Percentiles rank a stretch among this genome's conserved stretches.
phyloP scores from a whole-genome alignment of 1,284 basidiomycete species.

The Stereum hirsutum region DNA sequence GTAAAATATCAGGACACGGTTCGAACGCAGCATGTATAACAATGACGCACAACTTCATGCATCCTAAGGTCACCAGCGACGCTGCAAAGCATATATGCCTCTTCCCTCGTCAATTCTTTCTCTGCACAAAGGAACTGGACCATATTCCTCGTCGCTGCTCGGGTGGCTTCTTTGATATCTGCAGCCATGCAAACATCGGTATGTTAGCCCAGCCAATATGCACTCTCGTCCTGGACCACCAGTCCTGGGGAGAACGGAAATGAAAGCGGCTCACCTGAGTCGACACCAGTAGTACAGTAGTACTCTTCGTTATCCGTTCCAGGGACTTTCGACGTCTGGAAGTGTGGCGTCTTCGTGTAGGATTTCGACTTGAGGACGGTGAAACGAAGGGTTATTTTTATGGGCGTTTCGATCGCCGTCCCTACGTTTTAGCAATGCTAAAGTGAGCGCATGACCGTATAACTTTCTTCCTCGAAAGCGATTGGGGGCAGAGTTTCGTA shows the following conservation, averaged over 20 bases:
- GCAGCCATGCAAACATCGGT: conserved; percentile 2
- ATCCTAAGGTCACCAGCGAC: conserved; percentile 48
- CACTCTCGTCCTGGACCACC: too few relatives aligned
- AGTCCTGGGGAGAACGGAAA: background rate
- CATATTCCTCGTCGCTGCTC: conserved; percentile 47
- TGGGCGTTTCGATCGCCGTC: conserved; percentile 54
- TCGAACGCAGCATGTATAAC: background rate
- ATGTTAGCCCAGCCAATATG: too few relatives aligned
- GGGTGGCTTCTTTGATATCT: conserved; percentile 46
- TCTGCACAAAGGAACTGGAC: conserved; percentile 38
- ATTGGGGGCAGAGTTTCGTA: conserved; percentile 18
- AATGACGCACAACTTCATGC: conserved; percentile 47
- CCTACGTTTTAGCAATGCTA: conserved; percentile 24
- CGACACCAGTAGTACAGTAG: conserved; percentile 52
- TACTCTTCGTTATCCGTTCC: conserved; percentile 30
- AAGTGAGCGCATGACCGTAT: background rate
- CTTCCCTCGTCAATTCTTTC: conserved; percentile 29
- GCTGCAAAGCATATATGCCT: conserved; percentile 56
- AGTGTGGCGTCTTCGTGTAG: conserved; percentile 51
- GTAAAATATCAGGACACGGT: background rate
- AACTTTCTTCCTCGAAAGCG: background rate
- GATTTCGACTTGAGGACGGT: conserved; percentile 46
- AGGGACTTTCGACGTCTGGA: conserved; percentile 22
- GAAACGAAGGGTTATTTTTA: conserved; percentile 44
- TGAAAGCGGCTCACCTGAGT: conserved; percentile 21